Evolutionary conservation across 2,329 filamentous ascomycete species (phyloP), one percentile per base, ranked within the genome.

Genomic region (Beauveria scarabaeidicola): DNA sequence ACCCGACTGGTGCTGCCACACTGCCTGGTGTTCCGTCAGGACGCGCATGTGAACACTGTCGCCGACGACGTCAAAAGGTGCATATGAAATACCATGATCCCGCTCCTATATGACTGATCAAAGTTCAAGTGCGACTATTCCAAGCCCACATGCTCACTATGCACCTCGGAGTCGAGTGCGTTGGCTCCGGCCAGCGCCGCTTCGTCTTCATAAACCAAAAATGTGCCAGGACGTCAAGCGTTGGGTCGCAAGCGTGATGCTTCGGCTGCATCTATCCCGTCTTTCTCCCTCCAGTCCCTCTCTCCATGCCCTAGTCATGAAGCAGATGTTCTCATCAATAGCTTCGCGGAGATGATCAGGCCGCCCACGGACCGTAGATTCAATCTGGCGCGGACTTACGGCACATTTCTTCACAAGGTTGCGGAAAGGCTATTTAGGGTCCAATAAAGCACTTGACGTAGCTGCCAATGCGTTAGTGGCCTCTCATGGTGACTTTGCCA

Each of bases 61-160:
- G 56, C 38, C 56, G 40, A 11, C 48, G 56, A 52, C 56, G 56
- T 36, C 48, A 58, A 58, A 58, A 58, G 56, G 56, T 58, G 48
- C 56, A 46, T 52, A 52, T 11, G 23, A 43, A 41, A 40, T 13
- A 29, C 13, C 8, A 41, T 5, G 7, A 9, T n/a, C 9, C 2
- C 17, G 7, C 19, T 15, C 36, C 5, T 8, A 41, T 51, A 21
- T 29, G 21, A 21, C 55, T 58, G 23, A 43, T 51, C 7, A 44
- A 13, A 36, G 9, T 32, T 56, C 40, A 52, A 58, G 56, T 58
- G 56, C 19, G 56, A 58, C 38, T 52, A 52, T 15, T 27, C 15
- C 25, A 58, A 52, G 38, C 56, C 56, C 56, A 25, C 48, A 41
- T 58, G 56, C 40, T 58, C 48, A 19, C 58, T 51, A 41, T 59